Conservation (phyloP, 2,329 filamentous ascomycete species). For the Calonectria hongkongensis region DNA sequence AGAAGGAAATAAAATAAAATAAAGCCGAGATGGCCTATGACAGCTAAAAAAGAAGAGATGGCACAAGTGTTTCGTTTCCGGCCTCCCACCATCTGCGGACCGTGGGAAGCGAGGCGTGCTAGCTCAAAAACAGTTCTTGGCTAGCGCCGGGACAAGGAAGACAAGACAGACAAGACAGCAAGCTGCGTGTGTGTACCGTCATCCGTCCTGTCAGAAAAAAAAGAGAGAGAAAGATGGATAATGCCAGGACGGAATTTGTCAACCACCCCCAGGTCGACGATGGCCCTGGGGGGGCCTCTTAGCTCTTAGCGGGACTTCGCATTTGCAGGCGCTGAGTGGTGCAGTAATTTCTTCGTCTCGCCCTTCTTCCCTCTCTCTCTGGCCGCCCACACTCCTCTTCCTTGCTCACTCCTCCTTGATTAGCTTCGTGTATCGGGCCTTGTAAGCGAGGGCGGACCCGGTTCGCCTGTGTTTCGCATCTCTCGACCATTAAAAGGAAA, state of each 20-base stretch:
- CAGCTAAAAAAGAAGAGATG: neutral
- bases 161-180: no score
- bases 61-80: constrained; percentile 12
- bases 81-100: constrained; percentile 10
- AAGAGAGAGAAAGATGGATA: neutral
- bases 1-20: constrained; percentile 20
- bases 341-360: neutral
- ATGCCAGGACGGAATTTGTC: constrained; percentile 15
- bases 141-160: constrained; percentile 20
- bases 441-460: constrained; percentile 16
- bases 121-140: neutral
- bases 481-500: constrained; percentile 5
- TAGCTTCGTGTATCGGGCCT: constrained; percentile 12
- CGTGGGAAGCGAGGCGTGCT: constrained; percentile 25
- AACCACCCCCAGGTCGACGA: neutral
- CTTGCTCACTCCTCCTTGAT: neutral
- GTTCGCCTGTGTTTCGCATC: constrained; percentile 21
- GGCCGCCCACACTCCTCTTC: neutral
- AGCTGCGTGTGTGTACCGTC: neutral
- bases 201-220: neutral
- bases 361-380: no score
- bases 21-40: constrained; percentile 7
- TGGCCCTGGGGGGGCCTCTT: neutral
- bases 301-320: neutral
- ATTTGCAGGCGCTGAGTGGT: constrained; percentile 18